These are phyloP conservation scores for Panicum virgatum DNA, from an alignment of 202 grass and related monocot genomes.

Conservation along the genomic window DNA sequence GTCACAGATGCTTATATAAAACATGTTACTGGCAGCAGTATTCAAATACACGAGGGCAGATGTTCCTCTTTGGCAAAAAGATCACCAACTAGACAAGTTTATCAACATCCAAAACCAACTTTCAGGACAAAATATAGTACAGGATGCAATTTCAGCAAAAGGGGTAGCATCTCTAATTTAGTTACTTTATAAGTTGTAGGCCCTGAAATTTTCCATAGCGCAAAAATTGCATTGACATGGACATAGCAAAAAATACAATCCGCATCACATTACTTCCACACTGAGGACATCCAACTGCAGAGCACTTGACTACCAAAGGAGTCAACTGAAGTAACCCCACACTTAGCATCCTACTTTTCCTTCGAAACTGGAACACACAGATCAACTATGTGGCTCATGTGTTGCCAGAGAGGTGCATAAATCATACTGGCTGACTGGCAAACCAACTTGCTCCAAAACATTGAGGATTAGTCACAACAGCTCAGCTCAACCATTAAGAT, in stretches of 20 bases:
- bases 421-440: conserved; percentile 17
- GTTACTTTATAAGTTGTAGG: not conserved
- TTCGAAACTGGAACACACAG: conserved; percentile 20
- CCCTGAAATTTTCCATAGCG: not conserved
- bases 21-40: not conserved
- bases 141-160: not conserved
- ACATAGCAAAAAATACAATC: not conserved
- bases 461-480: not conserved
- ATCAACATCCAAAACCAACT: not conserved
- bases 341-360: not conserved
- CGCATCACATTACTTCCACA: not conserved
- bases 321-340: not conserved
- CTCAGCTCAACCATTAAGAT: not conserved
- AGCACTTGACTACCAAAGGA: not conserved
- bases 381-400: not conserved
- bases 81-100: not conserved
- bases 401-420: not conserved
- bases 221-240: not conserved
- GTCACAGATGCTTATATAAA: not conserved
- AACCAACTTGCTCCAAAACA: conserved; percentile 18
- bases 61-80: not conserved
- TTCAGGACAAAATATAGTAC: not conserved
- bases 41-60: not conserved
- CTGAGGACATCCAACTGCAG: not conserved
- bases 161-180: not conserved